Evolutionary conservation across 139 green algal species (phyloP).

Genomic region (Nannochloris sp.): DNA sequence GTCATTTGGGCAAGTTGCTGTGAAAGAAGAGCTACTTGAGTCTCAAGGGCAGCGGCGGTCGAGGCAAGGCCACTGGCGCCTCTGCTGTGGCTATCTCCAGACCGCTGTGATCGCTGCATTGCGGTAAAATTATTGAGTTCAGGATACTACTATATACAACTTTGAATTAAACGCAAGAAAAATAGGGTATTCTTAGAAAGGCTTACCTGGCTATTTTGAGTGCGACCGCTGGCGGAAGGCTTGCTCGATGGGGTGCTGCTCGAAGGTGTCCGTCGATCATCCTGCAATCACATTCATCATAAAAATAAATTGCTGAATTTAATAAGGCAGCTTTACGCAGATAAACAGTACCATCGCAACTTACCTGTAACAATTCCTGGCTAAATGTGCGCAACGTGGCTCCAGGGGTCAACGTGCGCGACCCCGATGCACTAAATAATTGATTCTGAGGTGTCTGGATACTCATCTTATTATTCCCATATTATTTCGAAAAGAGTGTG

Average conservation of each 20-base stretch:
- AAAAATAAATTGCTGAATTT: too few species aligned
- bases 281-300: neutral
- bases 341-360: too few species aligned
- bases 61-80: neutral
- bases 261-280: neutral
- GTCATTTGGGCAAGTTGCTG: constrained; percentile 42
- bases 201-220: too few species aligned
- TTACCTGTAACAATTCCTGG: neutral
- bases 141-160: too few species aligned
- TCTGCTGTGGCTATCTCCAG: neutral
- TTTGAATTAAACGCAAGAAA: neutral
- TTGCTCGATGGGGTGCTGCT: too few species aligned
- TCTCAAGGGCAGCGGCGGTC: constrained; percentile 18
- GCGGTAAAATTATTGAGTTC: too few species aligned
- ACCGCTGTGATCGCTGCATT: too few species aligned
- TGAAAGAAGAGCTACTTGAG: constrained; percentile 21
- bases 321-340: too few species aligned
- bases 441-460: neutral
- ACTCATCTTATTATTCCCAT: neutral
- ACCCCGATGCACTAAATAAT: neutral
- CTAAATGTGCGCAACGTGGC: neutral
- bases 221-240: too few species aligned
- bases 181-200: too few species aligned
- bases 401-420: neutral
- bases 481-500: too few species aligned